A percentile compares a stretch with the other conserved stretches of the same genome.
Conservation (phyloP, 208 protist genomes). For the Paratrypanosoma confusum region DNA sequence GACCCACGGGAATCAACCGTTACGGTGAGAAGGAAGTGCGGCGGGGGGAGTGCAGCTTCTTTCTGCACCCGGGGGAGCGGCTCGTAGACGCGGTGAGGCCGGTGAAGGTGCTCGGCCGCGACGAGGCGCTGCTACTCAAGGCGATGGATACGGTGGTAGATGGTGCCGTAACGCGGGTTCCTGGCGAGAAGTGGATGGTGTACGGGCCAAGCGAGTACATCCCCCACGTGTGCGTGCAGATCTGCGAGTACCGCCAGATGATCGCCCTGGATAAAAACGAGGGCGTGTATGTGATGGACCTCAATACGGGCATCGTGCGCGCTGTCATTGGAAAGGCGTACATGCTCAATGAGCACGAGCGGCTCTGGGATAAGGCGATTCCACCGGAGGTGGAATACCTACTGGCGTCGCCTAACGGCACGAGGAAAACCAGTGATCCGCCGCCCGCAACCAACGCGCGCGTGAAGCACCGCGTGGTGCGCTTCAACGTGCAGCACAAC, state of each 20-base stretch:
- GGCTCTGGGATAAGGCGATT: conserved; percentile 92
- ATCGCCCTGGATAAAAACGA: conserved; percentile 96
- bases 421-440: conserved; percentile 17
- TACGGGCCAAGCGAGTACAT: conserved; percentile 88
- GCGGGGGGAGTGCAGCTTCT: conserved; percentile 87
- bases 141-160: conserved; percentile 71
- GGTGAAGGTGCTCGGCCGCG: conserved; percentile 78
- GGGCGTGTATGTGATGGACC: conserved; percentile 95
- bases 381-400: conserved; percentile 86
- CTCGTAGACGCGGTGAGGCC: conserved; percentile 75
- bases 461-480: conserved; percentile 75
- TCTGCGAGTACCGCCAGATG: conserved; percentile 79
- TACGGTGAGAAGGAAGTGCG: conserved; percentile 82
- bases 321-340: conserved; percentile 85
- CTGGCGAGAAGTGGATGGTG: conserved; percentile 93
- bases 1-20: conserved; percentile 32
- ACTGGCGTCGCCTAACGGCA: conserved; percentile 46
- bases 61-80: conserved; percentile 90
- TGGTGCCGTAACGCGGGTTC: conserved; percentile 25
- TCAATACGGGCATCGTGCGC: conserved; percentile 76
- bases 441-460: conserved; percentile 19
- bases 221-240: conserved; percentile 77
- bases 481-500: conserved; percentile 94
- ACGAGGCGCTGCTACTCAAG: conserved; percentile 92
- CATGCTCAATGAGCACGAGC: conserved; percentile 90